Percentiles rank a stretch among this genome's conserved stretches.
Evolutionary conservation across 2,329 filamentous ascomycete genomes (phyloP).

Genomic region (Pezicula radicicola): DNA sequence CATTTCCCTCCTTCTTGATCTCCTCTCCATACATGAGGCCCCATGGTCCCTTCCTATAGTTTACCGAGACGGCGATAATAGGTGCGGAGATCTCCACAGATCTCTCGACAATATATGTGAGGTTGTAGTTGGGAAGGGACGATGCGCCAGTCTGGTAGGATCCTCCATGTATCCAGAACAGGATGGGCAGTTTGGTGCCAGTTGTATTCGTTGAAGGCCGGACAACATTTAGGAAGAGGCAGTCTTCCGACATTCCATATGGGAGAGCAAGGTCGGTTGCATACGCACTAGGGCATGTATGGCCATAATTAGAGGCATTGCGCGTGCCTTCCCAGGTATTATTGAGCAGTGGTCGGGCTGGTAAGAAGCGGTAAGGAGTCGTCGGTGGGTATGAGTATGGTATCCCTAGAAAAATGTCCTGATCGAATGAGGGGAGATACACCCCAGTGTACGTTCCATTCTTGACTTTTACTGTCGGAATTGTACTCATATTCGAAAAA

Average conservation of each 20-base stretch:
- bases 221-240: constrained; percentile 53
- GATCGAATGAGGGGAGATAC: not conserved
- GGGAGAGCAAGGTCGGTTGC: constrained; percentile 3
- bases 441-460: constrained; percentile 7
- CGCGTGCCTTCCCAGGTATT: constrained; percentile 11
- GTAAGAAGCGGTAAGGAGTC: not conserved
- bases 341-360: constrained; percentile 4
- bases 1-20: constrained; percentile 46
- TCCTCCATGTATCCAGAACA: constrained; percentile 48
- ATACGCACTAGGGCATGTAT: constrained; percentile 8
- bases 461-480: not conserved
- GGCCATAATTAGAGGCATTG: constrained; percentile 12
- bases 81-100: constrained; percentile 29
- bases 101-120: constrained; percentile 51
- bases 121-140: constrained; percentile 34
- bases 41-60: constrained; percentile 60
- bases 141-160: constrained; percentile 10
- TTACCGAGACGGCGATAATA: constrained; percentile 49
- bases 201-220: constrained; percentile 40
- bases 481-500: no score
- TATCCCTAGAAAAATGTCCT: constrained; percentile 10
- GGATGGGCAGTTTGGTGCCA: constrained; percentile 41
- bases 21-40: constrained; percentile 61
- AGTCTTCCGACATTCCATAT: constrained; percentile 38
- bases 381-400: constrained; percentile 7